Conservation (phyloP, 257 asterid species). For the Nicotiana undulata region DNA sequence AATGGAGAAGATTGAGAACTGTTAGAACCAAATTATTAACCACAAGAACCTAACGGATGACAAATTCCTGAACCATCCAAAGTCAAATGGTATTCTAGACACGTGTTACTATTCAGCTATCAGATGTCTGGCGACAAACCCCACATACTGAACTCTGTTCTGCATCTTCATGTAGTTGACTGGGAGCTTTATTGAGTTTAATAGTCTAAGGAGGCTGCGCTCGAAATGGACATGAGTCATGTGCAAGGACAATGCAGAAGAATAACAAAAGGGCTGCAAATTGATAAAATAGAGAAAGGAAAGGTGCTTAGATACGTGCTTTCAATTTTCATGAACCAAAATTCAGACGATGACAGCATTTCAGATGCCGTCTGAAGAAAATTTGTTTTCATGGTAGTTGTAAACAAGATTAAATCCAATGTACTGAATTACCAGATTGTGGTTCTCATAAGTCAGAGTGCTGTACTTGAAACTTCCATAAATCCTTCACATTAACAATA, state of each 20-base stretch:
- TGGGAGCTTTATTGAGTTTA: background rate
- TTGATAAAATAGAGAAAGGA: background rate
- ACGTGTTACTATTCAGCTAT: background rate
- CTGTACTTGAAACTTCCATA: background rate
- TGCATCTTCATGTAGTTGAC: background rate
- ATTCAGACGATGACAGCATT: background rate
- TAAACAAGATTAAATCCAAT: background rate
- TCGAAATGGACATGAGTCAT: background rate
- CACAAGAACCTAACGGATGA: background rate
- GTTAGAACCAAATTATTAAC: background rate
- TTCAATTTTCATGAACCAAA: background rate
- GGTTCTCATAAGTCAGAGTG: background rate
- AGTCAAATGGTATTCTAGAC: background rate
- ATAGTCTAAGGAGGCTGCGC: background rate
- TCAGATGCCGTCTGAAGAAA: background rate
- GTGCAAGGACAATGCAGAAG: background rate
- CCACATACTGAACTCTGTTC: background rate
- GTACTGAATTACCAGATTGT: background rate
- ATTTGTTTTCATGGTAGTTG: background rate
- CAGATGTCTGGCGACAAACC: background rate
- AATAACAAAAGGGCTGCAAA: background rate
- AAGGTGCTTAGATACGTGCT: background rate
- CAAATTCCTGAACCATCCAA: background rate
- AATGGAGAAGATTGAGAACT: background rate
- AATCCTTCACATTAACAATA: background rate